Evolutionary conservation across 2,329 filamentous ascomycete genomes (phyloP).

Genomic region (Colletotrichum sp.): DNA sequence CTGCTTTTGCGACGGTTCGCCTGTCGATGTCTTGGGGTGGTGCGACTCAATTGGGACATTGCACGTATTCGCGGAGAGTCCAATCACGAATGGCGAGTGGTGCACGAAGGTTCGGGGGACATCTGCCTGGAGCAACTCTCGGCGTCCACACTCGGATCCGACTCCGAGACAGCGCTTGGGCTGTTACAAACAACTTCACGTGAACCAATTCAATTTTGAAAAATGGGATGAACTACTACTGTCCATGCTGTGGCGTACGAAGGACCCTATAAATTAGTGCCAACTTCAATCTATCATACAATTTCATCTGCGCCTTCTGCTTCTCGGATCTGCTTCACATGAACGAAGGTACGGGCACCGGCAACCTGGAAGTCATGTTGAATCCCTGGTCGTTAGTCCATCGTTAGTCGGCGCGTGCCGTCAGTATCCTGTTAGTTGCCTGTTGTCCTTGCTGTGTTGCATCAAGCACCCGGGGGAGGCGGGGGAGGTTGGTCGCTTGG

Average conservation of each 20-base stretch:
- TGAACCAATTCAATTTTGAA: neutral
- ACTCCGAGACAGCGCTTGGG: neutral
- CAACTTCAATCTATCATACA: slow-evolving; percentile 10
- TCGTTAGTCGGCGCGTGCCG: neutral
- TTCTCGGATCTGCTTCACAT: neutral
- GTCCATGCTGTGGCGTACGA: neutral
- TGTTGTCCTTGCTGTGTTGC: neutral
- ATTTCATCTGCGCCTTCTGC: neutral
- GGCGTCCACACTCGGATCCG: neutral
- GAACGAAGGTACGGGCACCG: neutral
- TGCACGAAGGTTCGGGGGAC: neutral
- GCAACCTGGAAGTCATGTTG: neutral
- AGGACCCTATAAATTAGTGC: slow-evolving; percentile 15
- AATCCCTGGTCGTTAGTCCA: slow-evolving; percentile 15
- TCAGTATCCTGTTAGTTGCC: slow-evolving; percentile 2
- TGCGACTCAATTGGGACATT: neutral
- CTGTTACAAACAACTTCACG: neutral
- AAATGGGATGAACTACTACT: neutral
- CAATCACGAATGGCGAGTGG: neutral
- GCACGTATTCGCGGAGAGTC: neutral
- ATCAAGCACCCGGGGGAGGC: slow-evolving; percentile 59
- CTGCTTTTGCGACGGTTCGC: neutral
- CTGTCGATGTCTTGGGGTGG: neutral
- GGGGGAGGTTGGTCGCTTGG: slow-evolving; percentile 66
- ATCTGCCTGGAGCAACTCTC: neutral